Evolutionary conservation across 2,329 filamentous ascomycete genomes (phyloP), one percentile per base, ranked within the genome.

Genomic region (Hypoxylon sp.): DNA sequence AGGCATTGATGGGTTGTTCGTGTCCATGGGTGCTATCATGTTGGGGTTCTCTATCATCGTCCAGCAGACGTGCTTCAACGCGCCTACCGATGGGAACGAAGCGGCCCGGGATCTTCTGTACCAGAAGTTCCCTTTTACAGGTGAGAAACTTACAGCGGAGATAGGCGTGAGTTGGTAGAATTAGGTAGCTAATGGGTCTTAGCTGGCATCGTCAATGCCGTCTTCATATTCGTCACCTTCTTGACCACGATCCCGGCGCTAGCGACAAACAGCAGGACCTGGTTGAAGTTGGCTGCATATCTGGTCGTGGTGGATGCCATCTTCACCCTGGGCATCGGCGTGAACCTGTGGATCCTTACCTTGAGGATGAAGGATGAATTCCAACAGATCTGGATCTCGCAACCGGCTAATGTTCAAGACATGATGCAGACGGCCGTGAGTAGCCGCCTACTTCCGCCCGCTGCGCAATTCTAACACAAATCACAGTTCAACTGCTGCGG

Each of bases 401-500:
- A 92, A 77, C 74, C 84, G 2, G 73, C 83, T 0, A 70, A 78
- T 1, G 82, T 88, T 3, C 91, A 93, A 77, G 87, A 85, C 68
- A 79, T 94, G 56, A 83, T 96, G 75, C 91, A 96, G 78, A 84
- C 86, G 71, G 83, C 85, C 74, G 91, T 93, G 80, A 55, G 85
- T 78, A 16, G 24, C n/a, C 28, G 22, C 18, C 1, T 24, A 46
- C 20, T 11, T 8, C 44, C 11, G 32, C 30, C n/a, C 12, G 50
- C 14, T 70, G 55, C 69, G 55, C 66, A 71, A 61, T 73, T 70
- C 68, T 72, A 30, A 71, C 72, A n/a, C 45, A 9, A 9, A 24
- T 52, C 16, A 22, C 73, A 93, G 88, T 94, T 95, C 76, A 77
- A 87, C 72, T 96, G 92, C 86, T 96, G 92, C 72, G 92, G 92